These are phyloP conservation scores for Corymbia calophylla DNA, from an alignment of 441 rosid species.

Conservation along the genomic window DNA sequence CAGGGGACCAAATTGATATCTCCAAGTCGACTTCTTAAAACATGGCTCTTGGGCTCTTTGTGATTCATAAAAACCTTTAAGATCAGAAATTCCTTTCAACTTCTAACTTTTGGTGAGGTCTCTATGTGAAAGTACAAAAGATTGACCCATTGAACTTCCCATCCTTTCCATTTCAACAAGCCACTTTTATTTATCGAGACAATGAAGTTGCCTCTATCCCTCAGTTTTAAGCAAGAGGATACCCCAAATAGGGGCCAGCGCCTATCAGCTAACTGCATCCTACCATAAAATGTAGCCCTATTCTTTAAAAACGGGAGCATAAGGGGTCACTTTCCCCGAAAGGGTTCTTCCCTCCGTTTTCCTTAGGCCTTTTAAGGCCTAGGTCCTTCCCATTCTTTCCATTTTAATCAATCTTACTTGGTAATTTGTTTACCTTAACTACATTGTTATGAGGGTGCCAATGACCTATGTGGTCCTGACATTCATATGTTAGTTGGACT, in stretches of 20 bases:
- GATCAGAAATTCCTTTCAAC: background rate
- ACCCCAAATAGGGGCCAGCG: too few relatives aligned
- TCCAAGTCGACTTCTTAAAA: background rate
- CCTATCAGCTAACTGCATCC: too few relatives aligned
- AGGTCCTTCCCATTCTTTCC: background rate
- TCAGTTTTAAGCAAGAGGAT: too few relatives aligned
- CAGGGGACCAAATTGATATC: too few relatives aligned
- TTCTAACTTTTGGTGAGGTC: background rate
- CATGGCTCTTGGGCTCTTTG: background rate
- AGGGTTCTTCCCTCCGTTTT: too few relatives aligned
- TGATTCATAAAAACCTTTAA: background rate
- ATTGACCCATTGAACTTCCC: background rate
- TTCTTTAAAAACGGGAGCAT: too few relatives aligned
- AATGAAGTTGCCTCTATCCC: too few relatives aligned
- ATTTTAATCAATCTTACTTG: background rate
- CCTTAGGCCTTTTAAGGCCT: too few relatives aligned
- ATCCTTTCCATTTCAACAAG: background rate
- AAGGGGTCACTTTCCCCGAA: too few relatives aligned
- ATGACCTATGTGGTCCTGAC: background rate
- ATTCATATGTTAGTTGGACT: background rate
- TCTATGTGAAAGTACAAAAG: background rate
- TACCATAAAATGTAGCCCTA: too few relatives aligned
- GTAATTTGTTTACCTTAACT: background rate
- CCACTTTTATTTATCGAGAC: too few relatives aligned
- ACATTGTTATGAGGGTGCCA: background rate